A percentile compares a stretch with the other conserved stretches of the same genome.
phyloP scores from a whole-genome alignment of 2,329 filamentous ascomycete genomes.

The Nigrospora osmanthi region DNA sequence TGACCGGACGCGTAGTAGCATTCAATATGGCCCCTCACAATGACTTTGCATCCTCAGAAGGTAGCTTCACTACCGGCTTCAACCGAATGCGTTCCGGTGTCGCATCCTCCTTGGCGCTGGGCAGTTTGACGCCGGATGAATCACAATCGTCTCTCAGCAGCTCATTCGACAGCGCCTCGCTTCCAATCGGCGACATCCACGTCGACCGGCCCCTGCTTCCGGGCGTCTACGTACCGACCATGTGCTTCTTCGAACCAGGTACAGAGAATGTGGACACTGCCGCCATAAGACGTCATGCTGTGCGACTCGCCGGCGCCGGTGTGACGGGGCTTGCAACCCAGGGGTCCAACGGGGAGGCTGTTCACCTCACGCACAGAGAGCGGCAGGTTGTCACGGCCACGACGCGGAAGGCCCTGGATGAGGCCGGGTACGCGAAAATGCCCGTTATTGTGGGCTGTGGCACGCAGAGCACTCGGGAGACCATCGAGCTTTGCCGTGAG shows the following conservation, averaged over 20 bases:
- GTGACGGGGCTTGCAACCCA: conserved; percentile 69
- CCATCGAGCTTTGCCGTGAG: conserved; percentile 60
- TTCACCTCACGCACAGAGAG: conserved; percentile 66
- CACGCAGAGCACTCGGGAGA: conserved; percentile 65
- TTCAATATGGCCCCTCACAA: conserved; percentile 26
- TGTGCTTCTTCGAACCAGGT: conserved; percentile 62
- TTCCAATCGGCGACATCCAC: conserved; percentile 14
- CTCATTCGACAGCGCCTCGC: conserved; percentile 19
- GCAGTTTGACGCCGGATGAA: conserved; percentile 8
- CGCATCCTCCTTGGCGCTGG: conserved; percentile 4
- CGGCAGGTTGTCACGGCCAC: conserved; percentile 60
- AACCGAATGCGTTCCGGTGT: conserved; percentile 13
- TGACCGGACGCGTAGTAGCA: too few relatives aligned
- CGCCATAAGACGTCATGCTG: conserved; percentile 52
- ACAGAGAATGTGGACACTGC: conserved; percentile 60
- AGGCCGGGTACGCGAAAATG: conserved; percentile 55
- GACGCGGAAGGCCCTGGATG: conserved; percentile 62
- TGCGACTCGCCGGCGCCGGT: conserved; percentile 66
- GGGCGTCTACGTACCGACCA: conserved; percentile 65
- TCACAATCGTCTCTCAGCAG: conserved; percentile 13
- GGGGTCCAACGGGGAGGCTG: conserved; percentile 77
- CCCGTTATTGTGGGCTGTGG: conserved; percentile 73
- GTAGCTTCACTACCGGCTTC: conserved; percentile 22
- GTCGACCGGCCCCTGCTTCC: conserved; percentile 29
- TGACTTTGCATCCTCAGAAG: conserved; percentile 24